Base-by-base conservation (phyloP, 371 early-diverging fungal genomes). In the Mucor circinelloides region DNA sequence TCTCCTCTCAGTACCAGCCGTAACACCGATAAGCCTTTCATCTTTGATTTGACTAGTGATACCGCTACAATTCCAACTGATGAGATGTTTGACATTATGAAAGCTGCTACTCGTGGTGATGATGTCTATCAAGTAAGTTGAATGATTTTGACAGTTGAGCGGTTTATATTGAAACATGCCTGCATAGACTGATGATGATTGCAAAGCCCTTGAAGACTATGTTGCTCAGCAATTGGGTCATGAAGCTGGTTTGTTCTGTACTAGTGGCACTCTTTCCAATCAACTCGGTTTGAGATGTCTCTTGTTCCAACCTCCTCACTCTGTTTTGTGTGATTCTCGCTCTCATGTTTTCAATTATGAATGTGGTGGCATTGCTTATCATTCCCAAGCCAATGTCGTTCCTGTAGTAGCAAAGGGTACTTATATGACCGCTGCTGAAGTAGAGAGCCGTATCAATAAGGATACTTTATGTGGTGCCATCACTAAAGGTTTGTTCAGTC, bases 241-340 rank as follows among this genome's bases (percentile, higher is more conserved):
- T 50, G 91, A 94, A 67, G 90, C 90, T 0, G 94, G 90, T 15
- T 76, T 97, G 28, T 97, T 95, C 72, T 90, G 91, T 66, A 81
- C 88, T 0, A 87, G 91, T 1, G 94, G 93, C 2, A 96, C 95
- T 3, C 89, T 96, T 88, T 74, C 92, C 50, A 96, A 96, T 74
- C 91, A 95, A 78, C 62, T 96, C 13, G 95, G 89, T 15, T 80
- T 94, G 50, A 88, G 95, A 27, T 77, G 88, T 2, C 91, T 91
- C 38, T 76, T 97, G 30, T 72, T 69, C 42, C 81, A 83, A 40
- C 94, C 95, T 32, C 97, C 96, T 0, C 89, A 94, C 58, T 89
- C 92, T 1, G 87, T 95, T 1, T 52, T 95, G 9, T 85, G 85
- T 63, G 97, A 97, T 70, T 67, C 79, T 40, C 84, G 95, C 15